A percentile compares a stretch with the other conserved stretches of the same genome.
Evolutionary conservation across 495 filamentous ascomycete genomes (phyloP).

Genomic region (Letharia lupina): DNA sequence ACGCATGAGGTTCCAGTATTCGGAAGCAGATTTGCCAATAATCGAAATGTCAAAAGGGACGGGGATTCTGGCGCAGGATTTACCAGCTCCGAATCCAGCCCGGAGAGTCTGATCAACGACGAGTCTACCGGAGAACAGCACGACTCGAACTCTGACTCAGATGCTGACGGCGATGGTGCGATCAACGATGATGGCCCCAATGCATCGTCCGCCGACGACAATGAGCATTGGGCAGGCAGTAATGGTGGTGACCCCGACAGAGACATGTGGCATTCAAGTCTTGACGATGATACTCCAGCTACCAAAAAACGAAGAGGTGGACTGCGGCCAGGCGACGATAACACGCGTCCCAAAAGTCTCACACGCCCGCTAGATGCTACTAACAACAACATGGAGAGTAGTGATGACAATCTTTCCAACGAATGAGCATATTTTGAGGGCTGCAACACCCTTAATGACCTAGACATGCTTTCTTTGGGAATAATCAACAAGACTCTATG

Average conservation of each 20-base stretch:
- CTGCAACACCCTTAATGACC: background rate
- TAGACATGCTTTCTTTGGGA: background rate
- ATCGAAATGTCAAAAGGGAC: constrained; percentile 17
- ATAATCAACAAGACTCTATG: background rate
- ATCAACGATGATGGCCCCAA: constrained; percentile 1
- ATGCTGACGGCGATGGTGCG: background rate
- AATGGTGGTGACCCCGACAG: background rate
- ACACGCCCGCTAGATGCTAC: background rate
- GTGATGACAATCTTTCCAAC: background rate
- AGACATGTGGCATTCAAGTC: background rate
- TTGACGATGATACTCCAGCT: background rate
- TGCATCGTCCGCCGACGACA: background rate
- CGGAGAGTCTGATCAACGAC: background rate
- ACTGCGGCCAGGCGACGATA: background rate
- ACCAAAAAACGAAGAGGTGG: background rate
- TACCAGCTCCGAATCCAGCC: background rate
- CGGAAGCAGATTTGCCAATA: constrained; percentile 31
- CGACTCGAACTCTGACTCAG: constrained; percentile 5
- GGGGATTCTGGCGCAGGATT: background rate
- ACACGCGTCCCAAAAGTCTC: background rate
- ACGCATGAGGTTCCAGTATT: constrained; percentile 31
- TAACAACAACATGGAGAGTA: background rate
- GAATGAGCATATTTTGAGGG: background rate
- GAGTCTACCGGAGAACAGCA: background rate
- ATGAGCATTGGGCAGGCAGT: background rate